Base-by-base conservation (phyloP, 805 yeast species). In the Nakazawaea laoshanensis region DNA sequence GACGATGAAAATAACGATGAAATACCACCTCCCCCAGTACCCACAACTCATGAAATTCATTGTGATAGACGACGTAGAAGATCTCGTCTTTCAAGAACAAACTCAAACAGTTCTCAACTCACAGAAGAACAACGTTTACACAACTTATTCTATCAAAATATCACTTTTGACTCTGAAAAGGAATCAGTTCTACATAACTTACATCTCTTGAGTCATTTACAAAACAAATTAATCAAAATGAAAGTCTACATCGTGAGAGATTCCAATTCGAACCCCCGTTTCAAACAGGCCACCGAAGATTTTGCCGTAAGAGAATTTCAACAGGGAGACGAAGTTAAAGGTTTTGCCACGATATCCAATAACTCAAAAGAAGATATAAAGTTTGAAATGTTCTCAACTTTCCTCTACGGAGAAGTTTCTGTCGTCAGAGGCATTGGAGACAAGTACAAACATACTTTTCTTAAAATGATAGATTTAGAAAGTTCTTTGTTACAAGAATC, bases 401-500 rank as follows among this genome's bases (percentile, higher is more conserved):
- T 27, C n/a, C 26, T 38, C 9, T 30, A 19, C 15, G 42, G 42
- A 7, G 34, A 31, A 16, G 26, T 30, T 2, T 25, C 39, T 3
- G 39, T 38, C 14, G 39, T 38, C 7, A 31, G 33, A 18, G 26
- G 29, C 19, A 24, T 38, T 13, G 39, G 39, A 13, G 33, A 32
- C 9, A 35, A 32, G 19, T 31, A 27, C 13, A 32, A 25, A 18
- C 38, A 32, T n/a, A 28, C 21, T n/a, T 38, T 38, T 23, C 27
- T 38, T 32, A 31, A 32, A 15, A 38, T 38, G 42, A 33, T 38
- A 12, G 42, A 38, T 20, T 32, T 38, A 24, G 42, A 38, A 19
- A 30, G 36, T n/a, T 35, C 34, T 18, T 30, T 38, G 13, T 17
- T 24, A n/a, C 14, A 13, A 9, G 32, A 25, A 3, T 15, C 15